Evolutionary conservation across 2,329 filamentous ascomycete species (phyloP).

Genomic region (Exophiala mesophila): DNA sequence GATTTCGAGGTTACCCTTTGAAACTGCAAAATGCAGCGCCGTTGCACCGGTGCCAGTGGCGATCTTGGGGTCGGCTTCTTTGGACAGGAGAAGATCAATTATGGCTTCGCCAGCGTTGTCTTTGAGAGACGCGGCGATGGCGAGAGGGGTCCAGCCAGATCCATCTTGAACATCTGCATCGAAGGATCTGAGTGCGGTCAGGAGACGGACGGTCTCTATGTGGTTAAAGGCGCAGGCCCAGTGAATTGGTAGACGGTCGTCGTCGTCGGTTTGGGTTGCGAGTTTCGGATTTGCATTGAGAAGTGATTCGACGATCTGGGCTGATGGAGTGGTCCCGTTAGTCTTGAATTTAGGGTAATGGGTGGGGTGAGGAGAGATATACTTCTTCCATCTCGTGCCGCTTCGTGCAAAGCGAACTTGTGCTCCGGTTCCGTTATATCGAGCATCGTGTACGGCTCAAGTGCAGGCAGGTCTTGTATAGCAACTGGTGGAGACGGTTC

Average conservation of each 20-base stretch:
- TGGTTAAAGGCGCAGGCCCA: constrained; percentile 88
- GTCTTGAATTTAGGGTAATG: not conserved
- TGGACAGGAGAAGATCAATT: constrained; percentile 42
- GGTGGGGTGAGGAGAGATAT: constrained; percentile 34
- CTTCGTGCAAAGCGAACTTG: constrained; percentile 81
- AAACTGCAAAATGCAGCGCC: constrained; percentile 84
- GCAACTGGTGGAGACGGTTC: too few species aligned
- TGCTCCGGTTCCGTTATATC: constrained; percentile 36
- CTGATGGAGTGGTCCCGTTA: not conserved
- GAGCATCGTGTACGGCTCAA: too few species aligned
- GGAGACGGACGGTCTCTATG: constrained; percentile 61
- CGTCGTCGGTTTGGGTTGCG: constrained; percentile 68
- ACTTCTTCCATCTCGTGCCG: constrained; percentile 80
- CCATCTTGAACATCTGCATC: constrained; percentile 33
- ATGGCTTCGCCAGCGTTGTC: constrained; percentile 42
- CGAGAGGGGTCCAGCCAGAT: constrained; percentile 47
- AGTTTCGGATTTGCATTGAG: constrained; percentile 64
- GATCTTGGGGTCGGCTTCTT: constrained; percentile 43
- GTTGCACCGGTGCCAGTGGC: constrained; percentile 56
- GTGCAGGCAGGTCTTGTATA: too few species aligned
- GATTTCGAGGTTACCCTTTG: constrained; percentile 79
- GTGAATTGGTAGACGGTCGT: constrained; percentile 85
- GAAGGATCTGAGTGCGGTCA: constrained; percentile 46
- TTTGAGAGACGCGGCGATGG: constrained; percentile 46
- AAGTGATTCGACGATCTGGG: constrained; percentile 11